Conservation (phyloP, 2,329 filamentous ascomycete species). For the Ophiostoma montium region DNA sequence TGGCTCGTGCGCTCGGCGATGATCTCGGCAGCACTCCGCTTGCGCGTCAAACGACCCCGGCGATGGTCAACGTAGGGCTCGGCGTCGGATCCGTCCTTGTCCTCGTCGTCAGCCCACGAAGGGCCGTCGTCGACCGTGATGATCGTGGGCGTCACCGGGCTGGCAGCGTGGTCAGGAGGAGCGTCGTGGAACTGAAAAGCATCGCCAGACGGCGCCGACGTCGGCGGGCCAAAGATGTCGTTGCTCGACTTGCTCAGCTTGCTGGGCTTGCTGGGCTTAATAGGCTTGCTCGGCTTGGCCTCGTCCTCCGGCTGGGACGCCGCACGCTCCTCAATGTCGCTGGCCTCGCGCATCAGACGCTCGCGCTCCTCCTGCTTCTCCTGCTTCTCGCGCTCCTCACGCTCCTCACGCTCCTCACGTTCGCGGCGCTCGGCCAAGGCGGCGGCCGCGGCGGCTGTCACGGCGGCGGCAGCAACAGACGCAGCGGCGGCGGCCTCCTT, state of each 20-base stretch:
- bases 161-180: conserved; percentile 37
- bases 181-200: conserved; percentile 45
- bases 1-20: conserved; percentile 32
- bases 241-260: no score
- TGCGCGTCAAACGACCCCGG: conserved; percentile 30
- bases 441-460: not conserved
- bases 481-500: not conserved
- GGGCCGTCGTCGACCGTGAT: conserved; percentile 13
- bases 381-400: conserved; percentile 4
- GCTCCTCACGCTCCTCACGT: not conserved
- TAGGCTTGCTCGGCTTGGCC: not conserved
- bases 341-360: not conserved
- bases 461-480: not conserved
- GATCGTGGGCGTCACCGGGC: conserved; percentile 26
- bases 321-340: conserved; percentile 14
- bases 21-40: conserved; percentile 31
- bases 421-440: not conserved
- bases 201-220: conserved; percentile 24
- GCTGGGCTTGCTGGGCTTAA: no score
- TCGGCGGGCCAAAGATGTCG: not conserved
- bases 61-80: not conserved
- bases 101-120: conserved; percentile 15
- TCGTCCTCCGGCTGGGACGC: conserved; percentile 2
- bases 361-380: conserved; percentile 2
- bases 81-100: not conserved